phyloP scores from a whole-genome alignment of 495 filamentous ascomycete species.

The Penicillium simplicissimum region DNA sequence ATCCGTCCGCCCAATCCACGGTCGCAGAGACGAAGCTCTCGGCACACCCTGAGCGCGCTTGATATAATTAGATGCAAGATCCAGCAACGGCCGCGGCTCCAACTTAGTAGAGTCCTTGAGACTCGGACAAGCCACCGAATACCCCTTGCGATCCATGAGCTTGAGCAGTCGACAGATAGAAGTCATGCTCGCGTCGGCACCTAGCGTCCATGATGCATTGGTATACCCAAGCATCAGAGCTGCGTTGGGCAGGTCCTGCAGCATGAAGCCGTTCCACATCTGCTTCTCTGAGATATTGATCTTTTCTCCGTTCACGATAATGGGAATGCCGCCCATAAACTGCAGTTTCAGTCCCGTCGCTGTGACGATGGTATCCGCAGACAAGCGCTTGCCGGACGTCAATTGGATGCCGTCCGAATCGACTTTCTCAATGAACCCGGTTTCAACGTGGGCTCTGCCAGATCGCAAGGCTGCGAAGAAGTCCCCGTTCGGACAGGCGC shows the following conservation, averaged over 20 bases:
- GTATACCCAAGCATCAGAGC: conserved; percentile 40
- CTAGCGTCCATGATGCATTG: conserved; percentile 46
- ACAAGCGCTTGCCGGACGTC: conserved; percentile 48
- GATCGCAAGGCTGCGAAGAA: conserved; percentile 6
- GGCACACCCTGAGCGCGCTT: not conserved
- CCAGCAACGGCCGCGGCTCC: not conserved
- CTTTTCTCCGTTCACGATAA: conserved; percentile 30
- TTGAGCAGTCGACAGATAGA: conserved; percentile 26
- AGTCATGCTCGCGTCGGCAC: conserved; percentile 34
- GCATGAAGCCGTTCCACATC: conserved; percentile 44
- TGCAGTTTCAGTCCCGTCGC: conserved; percentile 56
- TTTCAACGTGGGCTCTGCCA: conserved; percentile 19
- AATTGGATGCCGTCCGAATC: conserved; percentile 53
- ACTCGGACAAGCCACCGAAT: not conserved
- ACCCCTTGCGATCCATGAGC: conserved; percentile 3
- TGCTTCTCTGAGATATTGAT: conserved; percentile 30
- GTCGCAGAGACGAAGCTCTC: not conserved
- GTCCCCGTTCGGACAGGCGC: conserved; percentile 8
- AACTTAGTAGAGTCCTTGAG: not conserved
- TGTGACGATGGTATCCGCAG: conserved; percentile 65
- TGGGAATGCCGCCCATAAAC: conserved; percentile 28
- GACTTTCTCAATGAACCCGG: conserved; percentile 55
- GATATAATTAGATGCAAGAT: not conserved
- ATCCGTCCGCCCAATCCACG: not conserved
- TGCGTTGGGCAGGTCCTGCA: conserved; percentile 44